Evolutionary conservation across 2,329 filamentous ascomycete species (phyloP), one percentile per base, ranked within the genome.

Genomic region (Elsinoe ampelina): DNA sequence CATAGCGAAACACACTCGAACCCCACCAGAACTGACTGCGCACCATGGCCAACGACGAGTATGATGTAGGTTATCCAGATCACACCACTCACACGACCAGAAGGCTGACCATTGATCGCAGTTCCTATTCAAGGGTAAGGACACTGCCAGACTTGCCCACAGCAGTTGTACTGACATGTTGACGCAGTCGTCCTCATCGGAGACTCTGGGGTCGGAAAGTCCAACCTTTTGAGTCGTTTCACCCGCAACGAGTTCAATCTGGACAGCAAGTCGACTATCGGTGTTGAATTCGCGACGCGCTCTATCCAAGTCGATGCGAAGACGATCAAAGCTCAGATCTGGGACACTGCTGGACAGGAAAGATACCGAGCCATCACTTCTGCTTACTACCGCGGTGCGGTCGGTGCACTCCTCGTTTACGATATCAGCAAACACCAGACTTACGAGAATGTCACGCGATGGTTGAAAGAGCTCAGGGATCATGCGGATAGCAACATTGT

Each of bases 301-400:
- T 96, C 90, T 65, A 98, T 98, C 72, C 92, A 97, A 77, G 93
- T 98, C 69, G 93, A 98, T 76, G 87, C 88, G 71, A 98, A 98
- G 83, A 98, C 93, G 63, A 98, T 98, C 84, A 98, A 98, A 82
- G 93, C 93, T 67, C 93, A 98, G 80, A 98, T 98, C 70, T 98
- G 95, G 93, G 93, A 98, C 79, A 98, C 93, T 59, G 93, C 93
- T 64, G 93, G 93, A 65, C 93, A 98, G 79, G 93, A 98, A 77
- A 87, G 93, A 73, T 98, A 97, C 80, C 89, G 95, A 72, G 93
- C 93, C 72, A 98, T 98, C 74, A 98, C 93, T 66, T 96, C 93
- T 59, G 93, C 93, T 65, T 98, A 98, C 80, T 98, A 98, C 77
- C 87, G 93, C 68, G 95, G 93, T 68, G 95, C 93, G 57, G 93